Evolutionary conservation across 1,284 basidiomycete genomes (phyloP).

Genomic region (Rugosomyces carneus): DNA sequence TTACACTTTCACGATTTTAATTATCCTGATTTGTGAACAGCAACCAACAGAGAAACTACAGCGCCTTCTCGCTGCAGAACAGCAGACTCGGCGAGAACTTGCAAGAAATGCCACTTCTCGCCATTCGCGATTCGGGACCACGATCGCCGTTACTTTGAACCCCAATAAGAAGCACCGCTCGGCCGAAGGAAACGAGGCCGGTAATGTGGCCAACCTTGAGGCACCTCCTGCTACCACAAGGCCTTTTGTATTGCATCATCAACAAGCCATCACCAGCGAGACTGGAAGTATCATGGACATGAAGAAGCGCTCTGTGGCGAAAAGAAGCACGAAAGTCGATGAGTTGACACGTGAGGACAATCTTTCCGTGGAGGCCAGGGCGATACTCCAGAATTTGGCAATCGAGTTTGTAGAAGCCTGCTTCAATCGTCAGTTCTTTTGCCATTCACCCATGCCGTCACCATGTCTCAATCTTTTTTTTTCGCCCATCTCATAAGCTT

Average conservation of each 20-base stretch:
- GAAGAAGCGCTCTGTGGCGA: conserved; percentile 61
- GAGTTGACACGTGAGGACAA: conserved; percentile 69
- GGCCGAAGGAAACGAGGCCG: conserved; percentile 19
- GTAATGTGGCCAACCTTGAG: conserved; percentile 27
- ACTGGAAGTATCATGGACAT: conserved; percentile 75
- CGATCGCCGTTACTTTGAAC: conserved; percentile 72
- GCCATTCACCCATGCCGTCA: conserved; percentile 8
- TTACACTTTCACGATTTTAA: conserved; percentile 4
- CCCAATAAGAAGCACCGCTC: conserved; percentile 37
- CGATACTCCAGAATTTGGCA: conserved; percentile 62
- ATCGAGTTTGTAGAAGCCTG: conserved; percentile 71
- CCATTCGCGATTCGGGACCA: conserved; percentile 92
- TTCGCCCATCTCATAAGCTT: conserved; percentile 43
- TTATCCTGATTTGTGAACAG: conserved; percentile 27
- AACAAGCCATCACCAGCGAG: conserved; percentile 73
- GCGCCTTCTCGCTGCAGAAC: conserved; percentile 69
- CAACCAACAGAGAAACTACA: conserved; percentile 66
- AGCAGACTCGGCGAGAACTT: conserved; percentile 50
- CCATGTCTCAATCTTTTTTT: conserved; percentile 1
- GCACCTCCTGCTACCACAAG: conserved; percentile 32
- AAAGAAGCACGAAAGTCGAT: conserved; percentile 63
- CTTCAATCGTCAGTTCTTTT: conserved; percentile 72
- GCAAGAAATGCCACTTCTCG: conserved; percentile 66
- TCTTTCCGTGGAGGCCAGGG: conserved; percentile 67
- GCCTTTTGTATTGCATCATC: conserved; percentile 72